Conservation (phyloP, 108 stramenopile genomes). For the Pseudonitzschia multistriata region DNA sequence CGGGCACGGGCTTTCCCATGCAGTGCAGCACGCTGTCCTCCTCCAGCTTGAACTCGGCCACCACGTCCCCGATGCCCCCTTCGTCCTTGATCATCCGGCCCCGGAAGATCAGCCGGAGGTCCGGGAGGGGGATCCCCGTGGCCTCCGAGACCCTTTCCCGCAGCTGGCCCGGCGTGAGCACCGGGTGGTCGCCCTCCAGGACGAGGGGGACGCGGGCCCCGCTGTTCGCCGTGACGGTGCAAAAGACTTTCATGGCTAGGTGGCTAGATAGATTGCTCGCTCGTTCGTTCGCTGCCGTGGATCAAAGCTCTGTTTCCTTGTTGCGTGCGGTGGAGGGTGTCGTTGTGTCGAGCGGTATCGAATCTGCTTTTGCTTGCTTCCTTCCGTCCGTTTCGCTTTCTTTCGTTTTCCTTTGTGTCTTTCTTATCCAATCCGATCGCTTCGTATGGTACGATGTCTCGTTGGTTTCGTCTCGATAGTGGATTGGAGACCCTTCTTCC, state of each 20-base stretch:
- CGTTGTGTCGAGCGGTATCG: too few species aligned
- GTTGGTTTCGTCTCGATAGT: too few species aligned
- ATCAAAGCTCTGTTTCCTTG: too few species aligned
- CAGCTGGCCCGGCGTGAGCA: constrained; percentile 44
- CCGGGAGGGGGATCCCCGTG: constrained; percentile 62
- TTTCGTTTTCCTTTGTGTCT: too few species aligned
- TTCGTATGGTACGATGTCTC: too few species aligned
- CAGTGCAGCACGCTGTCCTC: constrained; percentile 81
- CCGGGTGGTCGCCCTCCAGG: background rate
- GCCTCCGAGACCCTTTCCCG: constrained; percentile 44
- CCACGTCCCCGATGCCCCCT: constrained; percentile 38
- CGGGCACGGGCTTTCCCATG: constrained; percentile 70
- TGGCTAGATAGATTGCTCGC: too few species aligned
- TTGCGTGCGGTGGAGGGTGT: too few species aligned
- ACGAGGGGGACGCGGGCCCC: constrained; percentile 28
- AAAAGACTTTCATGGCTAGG: constrained; percentile 21
- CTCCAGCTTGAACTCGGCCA: constrained; percentile 68
- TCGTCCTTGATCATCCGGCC: constrained; percentile 69
- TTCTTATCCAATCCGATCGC: too few species aligned
- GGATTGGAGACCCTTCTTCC: too few species aligned
- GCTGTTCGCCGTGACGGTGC: constrained; percentile 33
- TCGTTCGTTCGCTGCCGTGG: too few species aligned
- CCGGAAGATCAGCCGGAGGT: constrained; percentile 73
- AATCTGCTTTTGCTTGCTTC: too few species aligned
- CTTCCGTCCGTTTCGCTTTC: too few species aligned